Percentiles rank a stretch among this genome's conserved stretches.
These are phyloP conservation scores for Phytophthora sp. DNA, from an alignment of 352 stramenopile species.

Conservation along the genomic window DNA sequence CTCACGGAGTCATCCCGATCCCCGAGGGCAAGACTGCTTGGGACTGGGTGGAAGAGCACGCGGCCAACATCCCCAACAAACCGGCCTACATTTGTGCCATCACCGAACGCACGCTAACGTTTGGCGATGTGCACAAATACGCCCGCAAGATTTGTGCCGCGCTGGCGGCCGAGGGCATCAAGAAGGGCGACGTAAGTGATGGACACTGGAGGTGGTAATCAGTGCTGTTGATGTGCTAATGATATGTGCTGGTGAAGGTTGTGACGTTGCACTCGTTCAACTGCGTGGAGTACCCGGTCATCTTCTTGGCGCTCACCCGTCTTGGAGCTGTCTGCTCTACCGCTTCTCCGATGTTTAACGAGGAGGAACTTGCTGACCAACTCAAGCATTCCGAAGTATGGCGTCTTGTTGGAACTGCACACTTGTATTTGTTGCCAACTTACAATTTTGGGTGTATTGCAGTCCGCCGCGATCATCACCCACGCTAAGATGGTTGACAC, in stretches of 20 bases:
- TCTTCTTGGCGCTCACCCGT: slow-evolving; percentile 55
- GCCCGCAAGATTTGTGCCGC: slow-evolving; percentile 39
- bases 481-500: slow-evolving; percentile 34
- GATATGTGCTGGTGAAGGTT: slow-evolving; percentile 23
- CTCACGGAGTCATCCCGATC: slow-evolving; percentile 32
- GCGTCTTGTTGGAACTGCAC: background rate
- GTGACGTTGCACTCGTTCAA: slow-evolving; percentile 61
- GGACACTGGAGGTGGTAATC: background rate
- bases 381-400: slow-evolving; percentile 39
- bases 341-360: slow-evolving; percentile 47
- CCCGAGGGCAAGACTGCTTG: slow-evolving; percentile 42
- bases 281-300: slow-evolving; percentile 61
- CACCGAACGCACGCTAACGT: slow-evolving; percentile 49
- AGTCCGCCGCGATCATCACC: slow-evolving; percentile 40
- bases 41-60: slow-evolving; percentile 48
- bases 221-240: slow-evolving; percentile 1
- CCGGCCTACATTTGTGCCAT: slow-evolving; percentile 48
- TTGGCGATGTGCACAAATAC: slow-evolving; percentile 36
- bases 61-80: slow-evolving; percentile 29
- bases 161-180: slow-evolving; percentile 44
- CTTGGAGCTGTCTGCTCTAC: slow-evolving; percentile 53
- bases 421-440: background rate
- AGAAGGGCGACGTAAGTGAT: slow-evolving; percentile 50
- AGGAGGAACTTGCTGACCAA: slow-evolving; percentile 43
- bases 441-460: background rate